Conservation (phyloP, 1,284 basidiomycete genomes). For the Erythrobasidium hasegawianum region DNA sequence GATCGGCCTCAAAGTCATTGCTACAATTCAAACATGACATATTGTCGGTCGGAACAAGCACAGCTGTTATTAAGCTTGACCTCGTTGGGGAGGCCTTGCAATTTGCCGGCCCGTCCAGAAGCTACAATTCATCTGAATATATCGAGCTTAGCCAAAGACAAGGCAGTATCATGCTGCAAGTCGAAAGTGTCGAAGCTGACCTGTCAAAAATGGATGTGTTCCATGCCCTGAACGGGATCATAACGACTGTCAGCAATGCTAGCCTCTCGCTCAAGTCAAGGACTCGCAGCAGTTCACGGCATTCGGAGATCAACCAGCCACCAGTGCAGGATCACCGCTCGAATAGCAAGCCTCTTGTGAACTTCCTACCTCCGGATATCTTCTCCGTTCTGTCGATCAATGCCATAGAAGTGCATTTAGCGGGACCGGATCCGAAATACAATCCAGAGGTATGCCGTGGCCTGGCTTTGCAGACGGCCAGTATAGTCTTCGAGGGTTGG, state of each 20-base stretch:
- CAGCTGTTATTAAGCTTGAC: neutral
- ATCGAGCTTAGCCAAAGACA: neutral
- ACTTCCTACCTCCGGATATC: constrained; percentile 58
- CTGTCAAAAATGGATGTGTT: constrained; percentile 8
- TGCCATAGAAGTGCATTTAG: constrained; percentile 64
- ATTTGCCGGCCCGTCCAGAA: too few species aligned
- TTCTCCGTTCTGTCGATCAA: constrained; percentile 60
- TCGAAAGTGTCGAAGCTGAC: constrained; percentile 5
- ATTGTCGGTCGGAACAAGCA: neutral
- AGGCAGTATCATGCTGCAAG: constrained; percentile 3
- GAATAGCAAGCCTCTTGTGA: constrained; percentile 47
- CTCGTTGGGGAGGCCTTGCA: too few species aligned
- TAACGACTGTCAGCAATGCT: neutral
- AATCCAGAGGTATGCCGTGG: constrained; percentile 65
- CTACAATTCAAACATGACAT: neutral
- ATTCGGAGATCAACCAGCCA: neutral
- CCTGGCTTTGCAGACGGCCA: constrained; percentile 60
- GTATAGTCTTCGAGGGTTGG: constrained; percentile 60
- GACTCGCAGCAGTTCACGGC: neutral
- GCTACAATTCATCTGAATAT: neutral
- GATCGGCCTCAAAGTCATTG: neutral
- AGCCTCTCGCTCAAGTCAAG: neutral
- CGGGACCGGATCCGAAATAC: constrained; percentile 72
- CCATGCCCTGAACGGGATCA: constrained; percentile 10
- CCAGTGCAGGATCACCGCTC: neutral